Base-by-base conservation (phyloP, 345 rosid species). In the Durio zibethinus region DNA sequence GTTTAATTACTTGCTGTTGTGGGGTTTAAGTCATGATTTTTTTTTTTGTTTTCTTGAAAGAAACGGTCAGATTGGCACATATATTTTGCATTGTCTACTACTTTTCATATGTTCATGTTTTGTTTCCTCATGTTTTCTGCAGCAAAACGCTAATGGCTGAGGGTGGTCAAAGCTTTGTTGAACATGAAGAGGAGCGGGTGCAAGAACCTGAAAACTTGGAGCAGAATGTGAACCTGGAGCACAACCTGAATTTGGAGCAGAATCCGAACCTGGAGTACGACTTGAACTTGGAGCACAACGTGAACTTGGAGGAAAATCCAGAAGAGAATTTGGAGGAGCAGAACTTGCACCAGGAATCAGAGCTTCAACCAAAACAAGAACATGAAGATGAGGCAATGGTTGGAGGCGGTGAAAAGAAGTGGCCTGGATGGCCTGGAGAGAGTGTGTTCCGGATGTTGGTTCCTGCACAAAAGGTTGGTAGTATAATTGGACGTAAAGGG, bases 401-500 rank as follows among this genome's bases (percentile, higher is more conserved):
- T 81, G 93, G 80, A 71, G 88, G 79, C 21, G 91, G 78, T 72
- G 99, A 94, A 84, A 91, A 91, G 85, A 92, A 78, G 89, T 97
- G 99, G 99, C 98, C 97, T n/a, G 99, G 99, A 78, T 94, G 99
- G 99, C 99, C 99, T 14, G 98, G 99, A 79, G 99, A 97, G 89
- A 92, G 94, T 25, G 98, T 97, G 29, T 97, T 97, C 68, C 93
- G 99, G 50, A 92, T 97, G 97, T 79, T 97, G 86, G 99, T 97
- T 79, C 98, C 98, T 76, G 98, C 97, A 10, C 98, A 92, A 77
- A 97, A 94, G 84, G 98, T 97, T 75, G 98, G 98, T 66, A 91
- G 99, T 82, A 94, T 94, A 82, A 97, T 97, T 84, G 99, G 99
- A 74, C 97, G 98, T 65, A 94, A 92, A 78, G 98, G 98, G 31